These are phyloP conservation scores for Triticum dicoccoides DNA, from an alignment of 176 grass and related monocot species.

Conservation along the genomic window DNA sequence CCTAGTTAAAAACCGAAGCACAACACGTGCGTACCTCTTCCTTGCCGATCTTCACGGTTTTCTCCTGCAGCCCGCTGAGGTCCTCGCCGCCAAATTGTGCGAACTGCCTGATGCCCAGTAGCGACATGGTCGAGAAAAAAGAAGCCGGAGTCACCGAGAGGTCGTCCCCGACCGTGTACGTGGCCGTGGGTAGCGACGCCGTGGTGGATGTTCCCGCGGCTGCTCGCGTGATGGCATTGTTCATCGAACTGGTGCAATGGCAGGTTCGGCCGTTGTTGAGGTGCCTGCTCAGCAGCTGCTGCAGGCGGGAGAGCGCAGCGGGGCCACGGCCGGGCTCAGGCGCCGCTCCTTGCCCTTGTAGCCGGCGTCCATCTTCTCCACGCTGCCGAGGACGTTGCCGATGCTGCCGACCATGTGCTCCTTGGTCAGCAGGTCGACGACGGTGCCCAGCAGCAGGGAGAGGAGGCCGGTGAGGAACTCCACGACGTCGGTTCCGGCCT, in stretches of 20 bases:
- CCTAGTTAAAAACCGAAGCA: too few relatives aligned
- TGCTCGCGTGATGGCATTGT: too few relatives aligned
- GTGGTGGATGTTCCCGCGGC: not conserved
- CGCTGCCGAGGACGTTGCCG: conserved; percentile 20
- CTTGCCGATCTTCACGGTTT: conserved; percentile 23
- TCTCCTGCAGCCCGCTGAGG: not conserved
- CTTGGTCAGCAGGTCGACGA: conserved; percentile 15
- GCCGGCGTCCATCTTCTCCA: conserved; percentile 8
- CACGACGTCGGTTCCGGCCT: conserved; percentile 19
- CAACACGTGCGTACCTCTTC: conserved; percentile 7
- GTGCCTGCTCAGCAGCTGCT: not conserved
- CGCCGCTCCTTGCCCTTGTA: conserved; percentile 8
- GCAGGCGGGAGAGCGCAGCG: not conserved
- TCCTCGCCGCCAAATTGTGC: conserved; percentile 11
- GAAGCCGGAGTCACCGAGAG: conserved; percentile 1
- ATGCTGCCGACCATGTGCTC: conserved; percentile 36
- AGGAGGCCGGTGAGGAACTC: conserved; percentile 19
- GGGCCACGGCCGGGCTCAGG: not conserved
- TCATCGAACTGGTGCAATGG: not conserved
- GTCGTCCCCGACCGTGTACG: not conserved
- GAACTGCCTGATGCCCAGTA: not conserved
- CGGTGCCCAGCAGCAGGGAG: conserved; percentile 10
- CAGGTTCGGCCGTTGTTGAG: not conserved
- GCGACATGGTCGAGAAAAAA: not conserved
- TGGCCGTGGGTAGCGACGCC: not conserved